Evolutionary conservation across 148 eudicot species (phyloP).

Genomic region (Euryodendron excelsum): DNA sequence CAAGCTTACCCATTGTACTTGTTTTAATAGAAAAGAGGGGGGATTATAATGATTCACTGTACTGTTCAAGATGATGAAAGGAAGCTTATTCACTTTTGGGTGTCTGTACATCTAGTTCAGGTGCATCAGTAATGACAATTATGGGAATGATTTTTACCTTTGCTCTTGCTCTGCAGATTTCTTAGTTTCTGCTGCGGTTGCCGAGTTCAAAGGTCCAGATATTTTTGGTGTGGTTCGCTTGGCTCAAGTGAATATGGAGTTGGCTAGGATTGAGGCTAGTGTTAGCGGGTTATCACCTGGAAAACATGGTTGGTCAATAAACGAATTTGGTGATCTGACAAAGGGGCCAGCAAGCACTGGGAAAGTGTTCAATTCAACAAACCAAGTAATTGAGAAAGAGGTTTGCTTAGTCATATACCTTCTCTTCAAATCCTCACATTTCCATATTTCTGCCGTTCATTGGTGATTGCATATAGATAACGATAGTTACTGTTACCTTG

Average conservation of each 20-base stretch:
- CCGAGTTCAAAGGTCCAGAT: slow-evolving; percentile 91
- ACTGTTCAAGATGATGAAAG: too few species aligned
- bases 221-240: slow-evolving; percentile 91
- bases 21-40: too few species aligned
- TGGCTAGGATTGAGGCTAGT: slow-evolving; percentile 88
- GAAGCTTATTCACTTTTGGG: neutral
- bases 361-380: slow-evolving; percentile 61
- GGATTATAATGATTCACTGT: too few species aligned
- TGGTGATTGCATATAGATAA: too few species aligned
- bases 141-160: neutral
- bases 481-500: neutral
- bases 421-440: neutral
- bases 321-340: slow-evolving; percentile 89
- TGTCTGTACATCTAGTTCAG: neutral
- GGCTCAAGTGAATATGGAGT: slow-evolving; percentile 86
- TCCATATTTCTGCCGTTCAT: neutral
- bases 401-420: slow-evolving; percentile 25
- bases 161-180: slow-evolving; percentile 51
- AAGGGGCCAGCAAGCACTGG: slow-evolving; percentile 91
- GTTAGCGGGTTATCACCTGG: slow-evolving; percentile 89
- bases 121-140: neutral
- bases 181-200: slow-evolving; percentile 91
- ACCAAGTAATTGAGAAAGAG: slow-evolving; percentile 40
- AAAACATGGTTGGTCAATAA: slow-evolving; percentile 87
- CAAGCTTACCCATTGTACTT: too few species aligned